A percentile compares a stretch with the other conserved stretches of the same genome.
These are phyloP conservation scores for Candida cerambycidarum DNA, from an alignment of 805 yeast genomes.

Conservation along the genomic window DNA sequence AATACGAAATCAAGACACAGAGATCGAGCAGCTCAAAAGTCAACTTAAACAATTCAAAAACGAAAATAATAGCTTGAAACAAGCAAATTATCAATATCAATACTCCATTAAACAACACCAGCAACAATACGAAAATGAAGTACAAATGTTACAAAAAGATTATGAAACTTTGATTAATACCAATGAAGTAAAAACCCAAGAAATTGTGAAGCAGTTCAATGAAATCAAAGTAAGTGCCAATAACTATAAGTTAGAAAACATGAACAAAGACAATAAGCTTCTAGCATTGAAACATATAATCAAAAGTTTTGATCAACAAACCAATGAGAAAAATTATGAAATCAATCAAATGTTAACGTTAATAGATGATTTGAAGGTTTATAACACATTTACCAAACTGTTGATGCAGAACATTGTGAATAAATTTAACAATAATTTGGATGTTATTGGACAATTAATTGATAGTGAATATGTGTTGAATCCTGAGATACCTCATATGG, in stretches of 20 bases:
- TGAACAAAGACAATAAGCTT: conserved; percentile 7
- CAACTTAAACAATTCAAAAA: conserved; percentile 11
- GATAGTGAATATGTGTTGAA: conserved; percentile 8
- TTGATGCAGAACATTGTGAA: conserved; percentile 13
- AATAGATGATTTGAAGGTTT: conserved; percentile 10
- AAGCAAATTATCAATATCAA: conserved; percentile 13
- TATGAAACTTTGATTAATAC: conserved; percentile 8
- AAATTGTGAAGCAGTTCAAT: conserved; percentile 2
- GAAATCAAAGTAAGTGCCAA: not conserved
- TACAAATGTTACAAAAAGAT: not conserved
- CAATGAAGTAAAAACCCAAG: not conserved
- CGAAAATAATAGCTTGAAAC: conserved; percentile 13
- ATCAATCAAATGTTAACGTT: not conserved
- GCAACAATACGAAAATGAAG: not conserved
- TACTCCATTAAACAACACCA: conserved; percentile 2
- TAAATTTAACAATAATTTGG: conserved; percentile 9
- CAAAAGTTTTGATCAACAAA: conserved; percentile 6
- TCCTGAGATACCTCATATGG: not conserved
- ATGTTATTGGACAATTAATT: conserved; percentile 12
- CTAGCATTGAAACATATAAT: conserved; percentile 10
- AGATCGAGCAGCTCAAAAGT: conserved; percentile 11
- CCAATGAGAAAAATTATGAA: conserved; percentile 3
- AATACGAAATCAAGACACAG: conserved; percentile 11
- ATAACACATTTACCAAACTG: conserved; percentile 10
- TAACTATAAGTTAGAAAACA: not conserved